Evolutionary conservation across 1,284 basidiomycete species (phyloP).

Genomic region (Ceratobasidium sp.): DNA sequence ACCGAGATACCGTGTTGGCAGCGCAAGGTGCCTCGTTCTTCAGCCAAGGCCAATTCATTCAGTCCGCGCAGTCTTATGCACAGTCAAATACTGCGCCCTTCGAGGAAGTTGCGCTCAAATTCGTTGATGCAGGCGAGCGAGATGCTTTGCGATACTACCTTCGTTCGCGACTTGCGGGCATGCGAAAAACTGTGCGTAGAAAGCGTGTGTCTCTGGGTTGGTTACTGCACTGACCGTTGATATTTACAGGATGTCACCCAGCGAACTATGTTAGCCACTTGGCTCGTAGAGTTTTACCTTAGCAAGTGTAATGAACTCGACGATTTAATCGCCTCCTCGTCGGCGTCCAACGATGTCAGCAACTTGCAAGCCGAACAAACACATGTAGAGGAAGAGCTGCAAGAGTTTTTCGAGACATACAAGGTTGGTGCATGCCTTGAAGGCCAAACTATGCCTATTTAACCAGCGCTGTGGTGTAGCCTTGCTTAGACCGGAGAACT

Average conservation of each 20-base stretch:
- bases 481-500: constrained; percentile 84
- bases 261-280: constrained; percentile 97
- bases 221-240: neutral
- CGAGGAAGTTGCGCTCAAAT: constrained; percentile 92
- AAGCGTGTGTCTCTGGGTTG: constrained; percentile 18
- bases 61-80: constrained; percentile 92
- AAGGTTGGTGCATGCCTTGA: constrained; percentile 63
- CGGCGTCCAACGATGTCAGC: constrained; percentile 84
- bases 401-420: constrained; percentile 92
- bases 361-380: constrained; percentile 83
- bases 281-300: constrained; percentile 97
- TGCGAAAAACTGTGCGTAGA: constrained; percentile 73
- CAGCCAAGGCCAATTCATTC: constrained; percentile 83
- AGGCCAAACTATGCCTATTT: neutral
- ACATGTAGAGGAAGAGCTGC: constrained; percentile 92
- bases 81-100: constrained; percentile 85
- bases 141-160: constrained; percentile 94
- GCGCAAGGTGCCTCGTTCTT: constrained; percentile 90
- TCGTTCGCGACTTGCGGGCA: constrained; percentile 84
- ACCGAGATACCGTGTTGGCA: constrained; percentile 85
- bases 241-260: constrained; percentile 82
- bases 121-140: constrained; percentile 90
- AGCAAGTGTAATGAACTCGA: constrained; percentile 97
- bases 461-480: constrained; percentile 57
- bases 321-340: constrained; percentile 86